Conservation (phyloP, 163 green algal species). For the Scenedesmus sp. region DNA sequence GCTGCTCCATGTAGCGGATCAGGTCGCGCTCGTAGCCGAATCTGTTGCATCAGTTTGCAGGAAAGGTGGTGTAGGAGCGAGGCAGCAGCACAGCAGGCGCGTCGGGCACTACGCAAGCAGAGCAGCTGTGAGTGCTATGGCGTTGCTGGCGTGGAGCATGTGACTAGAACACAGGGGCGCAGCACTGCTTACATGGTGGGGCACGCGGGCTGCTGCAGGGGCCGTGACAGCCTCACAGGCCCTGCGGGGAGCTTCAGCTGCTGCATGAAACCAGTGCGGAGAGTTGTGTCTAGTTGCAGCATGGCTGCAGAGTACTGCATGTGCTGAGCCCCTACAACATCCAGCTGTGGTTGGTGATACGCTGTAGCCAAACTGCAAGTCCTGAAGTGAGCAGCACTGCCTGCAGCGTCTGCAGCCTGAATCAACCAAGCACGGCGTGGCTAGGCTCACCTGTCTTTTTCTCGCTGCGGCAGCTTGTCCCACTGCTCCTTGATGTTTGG, state of each 20-base stretch:
- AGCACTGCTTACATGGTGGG: neutral
- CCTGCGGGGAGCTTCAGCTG: too few relatives aligned
- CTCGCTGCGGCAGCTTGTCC: conserved; percentile 68
- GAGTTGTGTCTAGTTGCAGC: too few relatives aligned
- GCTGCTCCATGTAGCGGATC: conserved; percentile 75
- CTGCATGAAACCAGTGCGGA: too few relatives aligned
- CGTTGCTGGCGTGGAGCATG: too few relatives aligned
- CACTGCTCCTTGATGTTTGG: conserved; percentile 73
- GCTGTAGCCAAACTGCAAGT: too few relatives aligned
- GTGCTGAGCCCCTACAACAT: too few relatives aligned
- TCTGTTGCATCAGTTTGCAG: conserved; percentile 9
- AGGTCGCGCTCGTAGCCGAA: conserved; percentile 77
- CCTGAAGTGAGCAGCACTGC: neutral
- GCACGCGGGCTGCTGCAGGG: neutral
- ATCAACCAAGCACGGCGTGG: neutral
- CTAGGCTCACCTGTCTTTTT: conserved; percentile 74
- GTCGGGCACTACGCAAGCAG: too few relatives aligned
- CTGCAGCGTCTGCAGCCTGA: neutral
- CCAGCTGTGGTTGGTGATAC: too few relatives aligned
- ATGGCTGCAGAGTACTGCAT: too few relatives aligned
- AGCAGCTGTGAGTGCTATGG: too few relatives aligned
- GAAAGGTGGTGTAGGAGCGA: neutral
- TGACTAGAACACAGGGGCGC: too few relatives aligned
- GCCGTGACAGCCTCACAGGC: too few relatives aligned
- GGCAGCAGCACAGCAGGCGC: neutral